Base-by-base conservation (phyloP, 176 grass and related monocot species). In the Avena insularis region DNA sequence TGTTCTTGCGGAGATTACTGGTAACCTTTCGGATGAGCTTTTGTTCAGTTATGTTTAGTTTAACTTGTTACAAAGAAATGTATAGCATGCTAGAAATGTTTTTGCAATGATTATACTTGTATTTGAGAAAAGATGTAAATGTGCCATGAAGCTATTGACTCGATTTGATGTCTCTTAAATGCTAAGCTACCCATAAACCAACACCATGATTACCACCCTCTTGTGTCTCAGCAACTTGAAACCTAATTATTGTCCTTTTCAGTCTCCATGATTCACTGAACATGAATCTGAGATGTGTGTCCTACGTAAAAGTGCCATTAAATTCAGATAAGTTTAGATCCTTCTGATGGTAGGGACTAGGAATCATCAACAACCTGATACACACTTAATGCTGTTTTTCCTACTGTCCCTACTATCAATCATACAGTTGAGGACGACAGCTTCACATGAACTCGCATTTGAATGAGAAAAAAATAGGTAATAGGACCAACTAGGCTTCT, bases 1-100 rank as follows among this genome's bases (percentile, higher is more conserved):
- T 95, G 89, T 89, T 95, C 91, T 85, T 95, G 89, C 53, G 12
- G 79, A 43, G 89, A 95, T 84, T 95, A 93, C 66, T 95, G 93
- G 87, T 95, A 91, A 90, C 23, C 10, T 71, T 67, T 82, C 1
- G 15, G 53, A 84, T 67, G 56, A 62, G 36, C 9, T 77, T 8
- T 16, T 72, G 53, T 69, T 82, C 81, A 51, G 83, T 50, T 83
- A 6, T 8, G 72, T 75, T 59, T 61, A 38, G 40, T 83, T 79
- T 54, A 49, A 33, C 38, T 57, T 81, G 50, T 75, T 68, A 31
- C 47, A 75, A 63, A 68, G 70, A 89, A 79, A 86, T 83, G 57
- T 79, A 86, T 75, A 80, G 60, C 62, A 77, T 81, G 60, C 58
- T 78, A 64, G 40, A 63, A 83, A 84, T 76, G 4, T 84, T 51